Evolutionary conservation across 345 rosid genomes (phyloP).

Genomic region (Camelina sativa): DNA sequence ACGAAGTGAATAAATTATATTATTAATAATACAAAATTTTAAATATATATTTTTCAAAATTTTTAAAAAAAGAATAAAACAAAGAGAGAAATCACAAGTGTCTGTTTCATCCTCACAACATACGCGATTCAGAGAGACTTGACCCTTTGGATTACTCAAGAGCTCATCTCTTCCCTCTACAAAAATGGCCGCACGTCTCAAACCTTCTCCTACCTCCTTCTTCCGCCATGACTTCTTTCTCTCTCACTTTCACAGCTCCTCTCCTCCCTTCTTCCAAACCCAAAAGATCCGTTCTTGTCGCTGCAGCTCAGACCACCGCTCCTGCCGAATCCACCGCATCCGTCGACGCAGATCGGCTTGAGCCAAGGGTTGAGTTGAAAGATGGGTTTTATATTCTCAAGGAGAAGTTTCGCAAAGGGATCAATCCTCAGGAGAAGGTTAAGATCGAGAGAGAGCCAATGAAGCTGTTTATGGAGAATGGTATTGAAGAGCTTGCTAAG

Average conservation of each 20-base stretch:
- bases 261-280: slow-evolving; percentile 46
- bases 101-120: slow-evolving; percentile 43
- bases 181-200: slow-evolving; percentile 51
- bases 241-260: slow-evolving; percentile 56
- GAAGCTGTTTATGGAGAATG: slow-evolving; percentile 81
- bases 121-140: slow-evolving; percentile 26
- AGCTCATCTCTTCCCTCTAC: slow-evolving; percentile 52
- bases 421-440: slow-evolving; percentile 86
- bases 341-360: slow-evolving; percentile 66
- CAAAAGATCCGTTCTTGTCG: slow-evolving; percentile 49
- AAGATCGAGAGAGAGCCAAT: slow-evolving; percentile 89
- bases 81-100: slow-evolving; percentile 29
- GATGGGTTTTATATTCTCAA: slow-evolving; percentile 81
- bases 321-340: slow-evolving; percentile 42
- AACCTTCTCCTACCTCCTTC: slow-evolving; percentile 25
- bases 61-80: slow-evolving; percentile 17
- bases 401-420: slow-evolving; percentile 83
- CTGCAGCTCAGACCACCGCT: slow-evolving; percentile 47
- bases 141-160: slow-evolving; percentile 65
- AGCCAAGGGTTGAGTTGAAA: slow-evolving; percentile 78
- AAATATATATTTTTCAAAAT: background rate
- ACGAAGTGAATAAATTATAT: background rate
- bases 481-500: slow-evolving; percentile 72
- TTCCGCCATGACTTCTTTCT: slow-evolving; percentile 47
- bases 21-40: background rate